Evolutionary conservation across 306 rosid species (phyloP).

Genomic region (Malus sylvestris): DNA sequence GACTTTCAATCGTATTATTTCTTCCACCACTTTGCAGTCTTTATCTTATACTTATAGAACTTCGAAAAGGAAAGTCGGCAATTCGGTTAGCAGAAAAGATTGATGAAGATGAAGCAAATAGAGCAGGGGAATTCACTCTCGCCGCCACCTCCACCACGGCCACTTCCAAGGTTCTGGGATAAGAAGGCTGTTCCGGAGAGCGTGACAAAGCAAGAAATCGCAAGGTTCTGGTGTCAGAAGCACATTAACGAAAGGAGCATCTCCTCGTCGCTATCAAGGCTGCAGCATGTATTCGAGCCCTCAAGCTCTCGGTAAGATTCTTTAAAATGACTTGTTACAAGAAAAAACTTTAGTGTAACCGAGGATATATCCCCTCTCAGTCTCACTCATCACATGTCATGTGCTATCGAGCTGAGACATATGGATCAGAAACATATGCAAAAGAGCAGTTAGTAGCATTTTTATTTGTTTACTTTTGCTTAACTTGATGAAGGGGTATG

Average conservation of each 20-base stretch:
- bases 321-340: background rate
- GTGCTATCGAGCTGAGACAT: background rate
- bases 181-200: conserved; percentile 29
- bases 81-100: background rate
- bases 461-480: background rate
- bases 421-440: background rate
- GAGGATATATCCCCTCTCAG: too few relatives aligned
- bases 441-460: background rate
- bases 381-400: background rate
- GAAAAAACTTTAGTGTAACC: too few relatives aligned
- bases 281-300: conserved; percentile 63
- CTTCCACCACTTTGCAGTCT: background rate
- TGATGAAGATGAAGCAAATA: conserved; percentile 20
- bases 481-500: conserved; percentile 3
- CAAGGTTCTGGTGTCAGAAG: conserved; percentile 71
- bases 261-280: conserved; percentile 78
- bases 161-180: conserved; percentile 35
- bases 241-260: conserved; percentile 58
- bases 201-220: conserved; percentile 66
- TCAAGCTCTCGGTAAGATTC: conserved; percentile 48
- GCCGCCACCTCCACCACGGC: conserved; percentile 40
- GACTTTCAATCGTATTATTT: conserved; percentile 1
- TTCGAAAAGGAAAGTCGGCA: background rate
- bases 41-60: too few relatives aligned
- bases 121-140: conserved; percentile 7